Evolutionary conservation across 352 stramenopile genomes (phyloP).

Genomic region (Globisporangium spinosum): DNA sequence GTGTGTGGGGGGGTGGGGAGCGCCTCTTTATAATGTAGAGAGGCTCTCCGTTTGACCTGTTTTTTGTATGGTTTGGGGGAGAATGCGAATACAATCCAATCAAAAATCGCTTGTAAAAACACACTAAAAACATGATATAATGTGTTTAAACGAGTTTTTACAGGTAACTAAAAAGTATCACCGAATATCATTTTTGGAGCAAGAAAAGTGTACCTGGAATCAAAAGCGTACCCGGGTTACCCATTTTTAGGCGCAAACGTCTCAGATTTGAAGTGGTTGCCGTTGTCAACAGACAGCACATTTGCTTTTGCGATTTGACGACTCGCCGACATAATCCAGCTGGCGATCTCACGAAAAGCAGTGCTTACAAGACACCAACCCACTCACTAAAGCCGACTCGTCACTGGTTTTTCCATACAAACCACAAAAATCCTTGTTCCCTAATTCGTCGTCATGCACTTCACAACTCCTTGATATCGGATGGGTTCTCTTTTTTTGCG

Average conservation of each 20-base stretch:
- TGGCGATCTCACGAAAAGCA: background rate
- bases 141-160: too few species aligned
- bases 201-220: constrained; percentile 11
- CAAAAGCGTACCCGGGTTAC: background rate
- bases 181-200: background rate
- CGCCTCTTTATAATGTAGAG: too few species aligned
- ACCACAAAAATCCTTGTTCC: background rate
- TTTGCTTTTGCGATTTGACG: background rate
- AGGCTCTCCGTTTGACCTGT: too few species aligned
- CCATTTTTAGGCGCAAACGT: background rate
- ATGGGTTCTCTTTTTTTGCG: background rate
- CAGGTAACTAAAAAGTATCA: too few species aligned
- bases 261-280: background rate
- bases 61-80: too few species aligned
- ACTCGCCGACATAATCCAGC: background rate
- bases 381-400: background rate
- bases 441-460: background rate
- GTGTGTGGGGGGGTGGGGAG: too few species aligned
- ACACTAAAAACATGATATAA: too few species aligned
- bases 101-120: too few species aligned
- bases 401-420: background rate
- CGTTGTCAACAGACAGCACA: background rate
- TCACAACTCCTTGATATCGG: constrained; percentile 7
- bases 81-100: too few species aligned
- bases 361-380: background rate